Percentiles rank a stretch among this genome's conserved stretches.
These are phyloP conservation scores for Macrotyloma uniflorum DNA, from an alignment of 306 rosid species.

Conservation along the genomic window DNA sequence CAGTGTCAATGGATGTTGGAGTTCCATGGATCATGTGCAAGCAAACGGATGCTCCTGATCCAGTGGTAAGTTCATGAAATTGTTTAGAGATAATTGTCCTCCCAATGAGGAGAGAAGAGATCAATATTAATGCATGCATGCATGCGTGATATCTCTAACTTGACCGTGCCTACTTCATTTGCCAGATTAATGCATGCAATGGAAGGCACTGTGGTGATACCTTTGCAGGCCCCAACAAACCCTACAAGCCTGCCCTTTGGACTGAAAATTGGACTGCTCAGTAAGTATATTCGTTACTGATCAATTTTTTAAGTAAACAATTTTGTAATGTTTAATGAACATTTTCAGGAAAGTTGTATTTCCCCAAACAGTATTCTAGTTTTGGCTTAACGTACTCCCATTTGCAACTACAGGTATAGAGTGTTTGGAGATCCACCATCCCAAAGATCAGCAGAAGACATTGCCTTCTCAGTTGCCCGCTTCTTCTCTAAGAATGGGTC, in stretches of 20 bases:
- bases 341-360: neutral
- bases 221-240: slow-evolving; percentile 83
- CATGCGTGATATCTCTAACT: neutral
- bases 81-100: neutral
- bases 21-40: slow-evolving; percentile 99
- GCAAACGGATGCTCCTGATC: slow-evolving; percentile 97
- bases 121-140: neutral
- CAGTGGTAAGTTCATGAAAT: slow-evolving; percentile 60
- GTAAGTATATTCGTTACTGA: slow-evolving; percentile 50
- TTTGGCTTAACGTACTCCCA: neutral
- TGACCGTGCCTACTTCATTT: neutral
- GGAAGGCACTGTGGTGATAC: slow-evolving; percentile 99
- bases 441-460: slow-evolving; percentile 90
- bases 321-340: no score
- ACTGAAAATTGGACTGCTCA: slow-evolving; percentile 99
- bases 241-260: slow-evolving; percentile 83
- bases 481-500: slow-evolving; percentile 83
- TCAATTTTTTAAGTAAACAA: neutral
- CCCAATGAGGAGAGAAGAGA: neutral
- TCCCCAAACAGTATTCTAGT: neutral
- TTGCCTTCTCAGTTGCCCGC: slow-evolving; percentile 84
- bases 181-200: slow-evolving; percentile 89
- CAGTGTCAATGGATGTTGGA: slow-evolving; percentile 50
- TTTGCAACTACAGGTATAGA: slow-evolving; percentile 64
- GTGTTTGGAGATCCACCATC: slow-evolving; percentile 95